A percentile compares a stretch with the other conserved stretches of the same genome.
phyloP scores from a whole-genome alignment of 208 protist species.

The Blastocrithidia nonstop region DNA sequence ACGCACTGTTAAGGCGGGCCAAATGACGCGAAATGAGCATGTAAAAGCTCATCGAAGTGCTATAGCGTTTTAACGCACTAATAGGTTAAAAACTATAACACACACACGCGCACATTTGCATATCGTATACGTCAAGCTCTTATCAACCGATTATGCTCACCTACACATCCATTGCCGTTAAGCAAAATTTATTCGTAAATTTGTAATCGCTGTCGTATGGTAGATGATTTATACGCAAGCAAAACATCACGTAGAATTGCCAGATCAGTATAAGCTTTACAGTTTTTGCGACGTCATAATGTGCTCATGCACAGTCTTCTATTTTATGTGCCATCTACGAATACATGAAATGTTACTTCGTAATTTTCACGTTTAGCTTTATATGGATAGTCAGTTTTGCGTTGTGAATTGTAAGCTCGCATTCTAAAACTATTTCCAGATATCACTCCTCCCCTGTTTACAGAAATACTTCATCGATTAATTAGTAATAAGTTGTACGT shows the following conservation, averaged over 20 bases:
- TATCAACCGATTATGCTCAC: constrained; percentile 28
- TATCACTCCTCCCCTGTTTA: constrained; percentile 14
- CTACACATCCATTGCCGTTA: constrained; percentile 29
- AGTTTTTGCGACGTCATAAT: constrained; percentile 75
- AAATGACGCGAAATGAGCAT: too few relatives aligned
- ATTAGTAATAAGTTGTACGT: constrained; percentile 15
- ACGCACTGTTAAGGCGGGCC: too few relatives aligned
- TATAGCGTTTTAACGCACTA: too few relatives aligned
- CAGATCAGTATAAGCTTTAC: too few relatives aligned
- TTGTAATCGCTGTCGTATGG: constrained; percentile 32
- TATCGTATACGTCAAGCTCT: constrained; percentile 9
- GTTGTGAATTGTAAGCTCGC: constrained; percentile 30
- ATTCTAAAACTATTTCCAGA: constrained; percentile 51
- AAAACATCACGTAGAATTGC: constrained; percentile 21
- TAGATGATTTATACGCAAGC: constrained; percentile 62
- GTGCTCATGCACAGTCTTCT: constrained; percentile 74
- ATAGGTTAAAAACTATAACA: neutral
- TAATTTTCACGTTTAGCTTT: constrained; percentile 64
- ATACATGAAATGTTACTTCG: constrained; percentile 56
- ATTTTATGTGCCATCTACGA: constrained; percentile 37
- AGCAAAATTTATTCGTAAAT: constrained; percentile 40
- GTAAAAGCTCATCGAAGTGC: too few relatives aligned
- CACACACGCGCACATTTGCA: neutral
- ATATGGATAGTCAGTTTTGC: constrained; percentile 40
- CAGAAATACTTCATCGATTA: constrained; percentile 9